A percentile compares a stretch with the other conserved stretches of the same genome.
These are phyloP conservation scores for Aureobasidium lini DNA, from an alignment of 2,329 filamentous ascomycete species.

Conservation along the genomic window DNA sequence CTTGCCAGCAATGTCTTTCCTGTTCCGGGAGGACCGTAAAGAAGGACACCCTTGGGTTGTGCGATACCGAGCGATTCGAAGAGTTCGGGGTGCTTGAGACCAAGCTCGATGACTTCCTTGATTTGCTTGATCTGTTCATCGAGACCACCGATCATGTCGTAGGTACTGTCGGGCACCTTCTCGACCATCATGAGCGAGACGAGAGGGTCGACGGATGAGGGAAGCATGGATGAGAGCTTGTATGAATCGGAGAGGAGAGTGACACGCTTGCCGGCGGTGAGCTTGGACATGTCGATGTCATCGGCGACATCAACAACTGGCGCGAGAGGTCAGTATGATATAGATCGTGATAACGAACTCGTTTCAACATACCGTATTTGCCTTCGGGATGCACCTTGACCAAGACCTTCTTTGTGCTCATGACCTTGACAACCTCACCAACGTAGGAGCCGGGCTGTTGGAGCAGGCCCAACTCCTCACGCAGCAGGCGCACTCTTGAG, in stretches of 20 bases:
- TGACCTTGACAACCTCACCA: slow-evolving; percentile 99
- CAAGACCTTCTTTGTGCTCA: slow-evolving; percentile 98
- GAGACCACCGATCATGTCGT: slow-evolving; percentile 98
- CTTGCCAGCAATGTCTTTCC: slow-evolving; percentile 93
- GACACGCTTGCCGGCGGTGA: slow-evolving; percentile 95
- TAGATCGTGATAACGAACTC: background rate
- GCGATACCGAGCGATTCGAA: slow-evolving; percentile 99
- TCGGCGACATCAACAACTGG: slow-evolving; percentile 93
- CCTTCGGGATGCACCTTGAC: slow-evolving; percentile 99
- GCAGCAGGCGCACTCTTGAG: slow-evolving; percentile 85
- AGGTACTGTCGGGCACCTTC: slow-evolving; percentile 98
- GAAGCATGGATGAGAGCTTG: slow-evolving; percentile 97
- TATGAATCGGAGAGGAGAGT: slow-evolving; percentile 95
- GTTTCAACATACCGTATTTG: slow-evolving; percentile 76
- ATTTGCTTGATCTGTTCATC: slow-evolving; percentile 99
- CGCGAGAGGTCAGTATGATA: background rate
- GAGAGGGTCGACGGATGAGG: slow-evolving; percentile 94
- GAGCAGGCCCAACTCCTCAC: slow-evolving; percentile 89
- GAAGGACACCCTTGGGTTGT: slow-evolving; percentile 92
- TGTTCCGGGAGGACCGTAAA: slow-evolving; percentile 94
- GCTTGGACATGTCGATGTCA: slow-evolving; percentile 86
- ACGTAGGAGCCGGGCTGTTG: slow-evolving; percentile 98
- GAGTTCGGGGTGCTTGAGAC: slow-evolving; percentile 94
- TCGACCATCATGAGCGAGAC: slow-evolving; percentile 99
- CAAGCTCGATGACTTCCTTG: slow-evolving; percentile 98